Evolutionary conservation across 177 flowering plant species (phyloP).

Genomic region (Vitis hybrid): DNA sequence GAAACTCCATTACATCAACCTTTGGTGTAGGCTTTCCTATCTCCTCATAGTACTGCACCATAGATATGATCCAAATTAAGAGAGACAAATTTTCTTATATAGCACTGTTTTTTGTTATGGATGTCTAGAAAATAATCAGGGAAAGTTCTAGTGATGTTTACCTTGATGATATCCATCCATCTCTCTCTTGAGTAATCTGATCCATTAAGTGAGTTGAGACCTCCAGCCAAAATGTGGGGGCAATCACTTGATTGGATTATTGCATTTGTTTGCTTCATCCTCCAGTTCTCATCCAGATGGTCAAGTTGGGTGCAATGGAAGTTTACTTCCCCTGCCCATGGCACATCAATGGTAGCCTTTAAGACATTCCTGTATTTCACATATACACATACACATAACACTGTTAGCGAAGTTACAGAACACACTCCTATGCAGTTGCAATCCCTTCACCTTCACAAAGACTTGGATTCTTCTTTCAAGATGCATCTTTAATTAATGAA

Average conservation of each 20-base stretch:
- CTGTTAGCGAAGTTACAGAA: too few relatives aligned
- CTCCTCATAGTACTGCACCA: slow-evolving; percentile 81
- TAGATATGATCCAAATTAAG: neutral
- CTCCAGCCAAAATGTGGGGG: slow-evolving; percentile 89
- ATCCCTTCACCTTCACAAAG: too few relatives aligned
- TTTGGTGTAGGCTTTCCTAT: slow-evolving; percentile 93
- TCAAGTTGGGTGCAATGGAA: slow-evolving; percentile 90
- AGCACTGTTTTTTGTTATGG: too few relatives aligned
- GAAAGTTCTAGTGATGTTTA: slow-evolving; percentile 14
- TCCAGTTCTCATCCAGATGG: slow-evolving; percentile 90
- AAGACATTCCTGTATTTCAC: slow-evolving; percentile 70
- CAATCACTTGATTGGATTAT: slow-evolving; percentile 58
- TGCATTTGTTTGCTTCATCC: slow-evolving; percentile 92
- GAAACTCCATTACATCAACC: slow-evolving; percentile 74
- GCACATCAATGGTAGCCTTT: slow-evolving; percentile 84
- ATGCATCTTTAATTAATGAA: too few relatives aligned
- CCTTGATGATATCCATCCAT: slow-evolving; percentile 93
- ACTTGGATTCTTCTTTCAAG: too few relatives aligned
- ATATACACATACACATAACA: too few relatives aligned
- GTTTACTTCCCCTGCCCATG: slow-evolving; percentile 69
- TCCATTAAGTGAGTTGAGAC: slow-evolving; percentile 83
- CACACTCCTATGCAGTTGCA: too few relatives aligned
- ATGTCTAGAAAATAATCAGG: neutral
- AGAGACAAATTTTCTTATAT: too few relatives aligned
- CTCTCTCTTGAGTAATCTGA: slow-evolving; percentile 84